A percentile compares a stretch with the other conserved stretches of the same genome.
phyloP scores from a whole-genome alignment of 2,329 filamentous ascomycete genomes.

The Lachnellula cervina region DNA sequence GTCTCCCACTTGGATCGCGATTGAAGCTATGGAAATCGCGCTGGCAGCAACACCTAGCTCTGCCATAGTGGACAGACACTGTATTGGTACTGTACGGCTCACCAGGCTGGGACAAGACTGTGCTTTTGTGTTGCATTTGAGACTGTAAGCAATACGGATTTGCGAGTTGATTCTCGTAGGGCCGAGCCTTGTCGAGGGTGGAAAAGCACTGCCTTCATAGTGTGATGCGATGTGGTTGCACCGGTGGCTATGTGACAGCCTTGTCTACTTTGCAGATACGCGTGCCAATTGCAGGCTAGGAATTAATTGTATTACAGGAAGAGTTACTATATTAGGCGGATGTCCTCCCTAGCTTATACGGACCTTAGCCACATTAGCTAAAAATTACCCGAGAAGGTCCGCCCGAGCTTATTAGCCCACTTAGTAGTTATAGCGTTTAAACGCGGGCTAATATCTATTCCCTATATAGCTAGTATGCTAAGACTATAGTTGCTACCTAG shows the following conservation, averaged over 20 bases:
- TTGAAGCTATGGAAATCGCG: background rate
- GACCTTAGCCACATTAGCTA: too few species aligned
- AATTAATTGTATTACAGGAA: background rate
- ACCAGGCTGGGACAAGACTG: background rate
- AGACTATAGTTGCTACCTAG: too few species aligned
- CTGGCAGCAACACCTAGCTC: background rate
- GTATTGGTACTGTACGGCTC: background rate
- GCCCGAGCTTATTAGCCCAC: too few species aligned
- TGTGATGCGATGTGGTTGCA: background rate
- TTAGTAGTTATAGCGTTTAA: too few species aligned
- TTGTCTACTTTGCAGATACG: background rate
- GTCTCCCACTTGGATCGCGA: constrained; percentile 4
- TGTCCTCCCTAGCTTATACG: too few species aligned
- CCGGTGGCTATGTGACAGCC: background rate
- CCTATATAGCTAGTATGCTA: too few species aligned
- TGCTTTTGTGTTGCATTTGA: too few species aligned
- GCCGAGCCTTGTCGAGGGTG: background rate
- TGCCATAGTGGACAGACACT: background rate
- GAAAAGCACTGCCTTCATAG: background rate
- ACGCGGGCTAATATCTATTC: too few species aligned
- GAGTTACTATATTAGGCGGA: too few species aligned
- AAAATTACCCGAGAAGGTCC: too few species aligned
- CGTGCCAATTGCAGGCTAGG: background rate
- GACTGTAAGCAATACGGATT: background rate
- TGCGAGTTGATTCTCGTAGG: too few species aligned